Evolutionary conservation across 805 yeast species (phyloP), one percentile per base, ranked within the genome.

Genomic region (Saccharomycopsis fodiens): DNA sequence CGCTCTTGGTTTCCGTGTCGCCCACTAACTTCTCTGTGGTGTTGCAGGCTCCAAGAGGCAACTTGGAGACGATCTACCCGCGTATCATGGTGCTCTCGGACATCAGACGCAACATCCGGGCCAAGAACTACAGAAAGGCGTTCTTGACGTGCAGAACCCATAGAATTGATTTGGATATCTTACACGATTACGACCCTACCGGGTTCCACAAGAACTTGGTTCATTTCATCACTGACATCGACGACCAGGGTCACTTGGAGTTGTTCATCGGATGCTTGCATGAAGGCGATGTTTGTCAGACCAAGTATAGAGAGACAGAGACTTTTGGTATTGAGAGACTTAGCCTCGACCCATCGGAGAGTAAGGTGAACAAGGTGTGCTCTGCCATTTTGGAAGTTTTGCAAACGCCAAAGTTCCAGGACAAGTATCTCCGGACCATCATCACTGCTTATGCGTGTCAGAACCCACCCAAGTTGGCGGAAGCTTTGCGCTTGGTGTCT

Each of bases 41-140:
- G 3, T 68, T 93, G 44, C 96, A 93, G 62, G 96, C 96, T 3
- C 95, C 95, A 48, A 76, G 99, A 60, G 99, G 99, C 51, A 93
- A 93, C 57, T 67, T 93, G 54, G 99, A 93, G 62, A 88, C 97
- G 0, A 84, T 93, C 16, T 81, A 78, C 57, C 98, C 99, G 12
- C 74, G 98, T 61, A 84, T 93, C 39, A 79, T 93, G 83, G 95
- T 91, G 2, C 66, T 93, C 34, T 74, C 85, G 10, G 93, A 82
- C 19, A 94, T 93, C 21, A 74, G 98, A 53, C 69, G 73, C 29
- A 72, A 73, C 53, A 86, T 93, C 50, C 68, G 72, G 29, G 64
- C 68, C 1, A 68, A 64, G 47, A 66, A 76, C 30, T 93, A 82
- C 57, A 67, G 65, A 39, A 70, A 70, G n/a, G 98, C 98, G 0